Evolutionary conservation across 805 yeast genomes (phyloP).

Genomic region (Trichomonascus vanleenenianus): DNA sequence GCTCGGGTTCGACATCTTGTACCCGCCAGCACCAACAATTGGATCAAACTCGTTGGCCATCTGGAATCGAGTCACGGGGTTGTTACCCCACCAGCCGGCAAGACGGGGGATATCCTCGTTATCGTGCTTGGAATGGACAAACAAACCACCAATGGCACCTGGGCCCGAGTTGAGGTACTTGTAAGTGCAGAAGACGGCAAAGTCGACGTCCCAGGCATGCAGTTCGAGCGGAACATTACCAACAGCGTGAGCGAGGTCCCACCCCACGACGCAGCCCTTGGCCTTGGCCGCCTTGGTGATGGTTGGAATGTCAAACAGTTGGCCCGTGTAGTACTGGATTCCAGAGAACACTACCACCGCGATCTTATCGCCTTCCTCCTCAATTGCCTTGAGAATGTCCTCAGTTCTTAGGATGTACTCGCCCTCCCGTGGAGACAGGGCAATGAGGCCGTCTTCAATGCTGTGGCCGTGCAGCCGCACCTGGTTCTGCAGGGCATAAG

Average conservation of each 20-base stretch:
- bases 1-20: conserved; percentile 84
- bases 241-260: conserved; percentile 94
- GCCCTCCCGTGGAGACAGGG: conserved; percentile 51
- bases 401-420: conserved; percentile 52
- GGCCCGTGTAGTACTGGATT: conserved; percentile 89
- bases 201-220: conserved; percentile 88
- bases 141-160: conserved; percentile 85
- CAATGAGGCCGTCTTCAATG: conserved; percentile 52
- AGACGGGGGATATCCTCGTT: conserved; percentile 47
- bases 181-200: conserved; percentile 93
- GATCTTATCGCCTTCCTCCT: conserved; percentile 47
- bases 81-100: conserved; percentile 98
- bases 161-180: conserved; percentile 91
- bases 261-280: conserved; percentile 51
- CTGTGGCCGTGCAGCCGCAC: conserved; percentile 51
- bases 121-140: conserved; percentile 49
- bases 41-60: conserved; percentile 79
- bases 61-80: conserved; percentile 57
- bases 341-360: conserved; percentile 81
- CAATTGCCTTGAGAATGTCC: conserved; percentile 51
- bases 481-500: conserved; percentile 73
- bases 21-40: conserved; percentile 78
- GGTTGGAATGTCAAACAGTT: conserved; percentile 62
- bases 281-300: conserved; percentile 61
- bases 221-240: conserved; percentile 74